Evolutionary conservation across 768 basidiomycete species (phyloP), one percentile per base, ranked within the genome.

Genomic region (Russula earlei): DNA sequence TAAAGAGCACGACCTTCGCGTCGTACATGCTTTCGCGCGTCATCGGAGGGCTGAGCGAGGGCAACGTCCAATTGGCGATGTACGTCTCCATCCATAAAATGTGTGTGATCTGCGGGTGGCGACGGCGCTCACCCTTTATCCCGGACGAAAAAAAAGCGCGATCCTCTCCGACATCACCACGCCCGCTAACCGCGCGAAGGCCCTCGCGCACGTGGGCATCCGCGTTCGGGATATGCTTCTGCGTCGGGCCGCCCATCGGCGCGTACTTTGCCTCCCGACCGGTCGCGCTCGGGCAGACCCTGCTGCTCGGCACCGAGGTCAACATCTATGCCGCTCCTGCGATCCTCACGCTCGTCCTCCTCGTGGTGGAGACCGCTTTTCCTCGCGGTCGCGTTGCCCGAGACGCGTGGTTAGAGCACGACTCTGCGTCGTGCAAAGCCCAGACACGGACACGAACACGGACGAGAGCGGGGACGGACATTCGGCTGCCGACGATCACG

Each of bases 21-120:
- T 84, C 88, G 0, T 97, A 91, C 67, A 77, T 92, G 75, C 79
- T 94, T 24, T 92, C 93, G 8, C 81, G 95, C 14, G 75, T 97
- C 5, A 83, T 98, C 34, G 94, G 94, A 10, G 95, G 95, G 4
- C 74, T 97, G 9, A 91, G 89, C 65, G 95, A 99, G 73, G 95
- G 95, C 43, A 99, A 99, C 66, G 95, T 98, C 11, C 95, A 99
- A 67, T 75, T 99, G 43, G 87, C 90, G 43, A 93, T 93, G 92
- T 92, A 66, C 63, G 86, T 77, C 27, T n/a, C 22, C 8, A 17
- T 9, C 29, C 29, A 5, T 31, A 59, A 29, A 29, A 24, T 8
- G 22, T 12, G 27, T 14, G 25, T 8, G n/a, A 49, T 37, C 37
- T 11, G 37, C n/a, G 14, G n/a, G 17, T 15, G 4, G 25, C 25